These are phyloP conservation scores for Eimeria necatrix DNA, from an alignment of 169 alveolate species.

Conservation along the genomic window DNA sequence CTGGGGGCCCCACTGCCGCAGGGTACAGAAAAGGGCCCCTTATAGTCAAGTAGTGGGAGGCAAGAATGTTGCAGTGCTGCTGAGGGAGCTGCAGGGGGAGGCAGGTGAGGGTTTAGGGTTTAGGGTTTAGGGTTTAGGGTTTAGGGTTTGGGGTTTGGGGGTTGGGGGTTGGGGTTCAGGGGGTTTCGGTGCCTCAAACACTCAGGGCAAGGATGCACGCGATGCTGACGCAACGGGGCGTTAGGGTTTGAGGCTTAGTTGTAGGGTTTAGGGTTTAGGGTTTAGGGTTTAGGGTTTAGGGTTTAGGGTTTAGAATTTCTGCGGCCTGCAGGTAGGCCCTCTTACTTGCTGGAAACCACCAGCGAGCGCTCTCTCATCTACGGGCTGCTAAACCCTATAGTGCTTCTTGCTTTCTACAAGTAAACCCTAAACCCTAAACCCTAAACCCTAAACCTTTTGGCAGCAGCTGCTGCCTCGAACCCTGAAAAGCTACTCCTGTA, in stretches of 20 bases:
- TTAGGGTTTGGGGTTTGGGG: no score
- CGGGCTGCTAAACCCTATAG: not conserved
- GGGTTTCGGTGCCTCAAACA: no score
- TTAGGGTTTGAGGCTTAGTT: no score
- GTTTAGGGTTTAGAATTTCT: not conserved
- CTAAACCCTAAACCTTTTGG: no score
- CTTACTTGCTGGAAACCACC: not conserved
- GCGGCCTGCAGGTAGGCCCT: not conserved
- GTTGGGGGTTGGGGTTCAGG: no score
- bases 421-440: not conserved
- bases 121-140: not conserved
- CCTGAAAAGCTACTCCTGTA: no score
- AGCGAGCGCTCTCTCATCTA: not conserved
- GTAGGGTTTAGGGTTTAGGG: no score
- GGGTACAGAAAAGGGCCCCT: not conserved
- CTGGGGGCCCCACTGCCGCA: not conserved
- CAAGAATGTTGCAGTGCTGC: not conserved
- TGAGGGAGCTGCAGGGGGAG: constrained; percentile 7
- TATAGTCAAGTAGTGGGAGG: not conserved
- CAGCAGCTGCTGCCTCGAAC: no score
- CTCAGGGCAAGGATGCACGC: no score
- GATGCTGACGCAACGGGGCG: no score
- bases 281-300: not conserved
- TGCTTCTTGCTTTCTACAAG: constrained; percentile 29
- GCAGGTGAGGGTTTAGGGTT: not conserved